These are phyloP conservation scores for Boletus subcaerulescens DNA, from an alignment of 768 basidiomycete species.

Conservation along the genomic window DNA sequence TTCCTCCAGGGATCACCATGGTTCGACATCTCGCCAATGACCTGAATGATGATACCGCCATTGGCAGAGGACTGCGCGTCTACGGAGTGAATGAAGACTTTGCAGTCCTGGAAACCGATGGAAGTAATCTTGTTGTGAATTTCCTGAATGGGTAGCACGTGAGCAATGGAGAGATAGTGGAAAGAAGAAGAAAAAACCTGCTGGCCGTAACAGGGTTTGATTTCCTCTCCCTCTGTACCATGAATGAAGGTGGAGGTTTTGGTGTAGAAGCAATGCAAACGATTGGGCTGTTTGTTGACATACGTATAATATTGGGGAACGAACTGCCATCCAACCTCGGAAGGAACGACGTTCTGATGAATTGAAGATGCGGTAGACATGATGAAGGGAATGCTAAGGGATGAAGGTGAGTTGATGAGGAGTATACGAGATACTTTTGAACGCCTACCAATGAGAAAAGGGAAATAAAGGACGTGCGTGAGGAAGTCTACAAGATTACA, in stretches of 20 bases:
- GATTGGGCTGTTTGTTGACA: conserved; percentile 95
- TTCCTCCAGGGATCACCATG: conserved; percentile 90
- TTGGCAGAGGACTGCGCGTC: conserved; percentile 95
- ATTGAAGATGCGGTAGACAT: conserved; percentile 44
- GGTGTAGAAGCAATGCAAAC: conserved; percentile 98
- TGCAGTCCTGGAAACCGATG: conserved; percentile 94
- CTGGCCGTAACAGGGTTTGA: conserved; percentile 86
- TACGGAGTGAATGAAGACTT: conserved; percentile 98
- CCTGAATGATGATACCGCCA: conserved; percentile 97
- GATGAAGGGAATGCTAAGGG: conserved; percentile 31
- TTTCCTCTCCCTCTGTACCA: conserved; percentile 95
- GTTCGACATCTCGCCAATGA: conserved; percentile 99
- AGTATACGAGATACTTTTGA: neutral
- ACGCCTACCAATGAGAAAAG: conserved; percentile 26
- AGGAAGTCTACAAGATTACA: conserved; percentile 38
- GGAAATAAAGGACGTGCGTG: conserved; percentile 38
- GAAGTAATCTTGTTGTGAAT: conserved; percentile 95
- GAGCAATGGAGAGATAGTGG: neutral
- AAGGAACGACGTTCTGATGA: conserved; percentile 74
- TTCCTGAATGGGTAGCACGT: conserved; percentile 53
- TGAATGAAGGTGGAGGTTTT: conserved; percentile 97
- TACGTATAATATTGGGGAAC: conserved; percentile 99
- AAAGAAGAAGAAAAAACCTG: conserved; percentile 54
- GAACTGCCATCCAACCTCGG: conserved; percentile 99
- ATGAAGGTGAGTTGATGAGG: conserved; percentile 1